Evolutionary conservation across 2,329 filamentous ascomycete genomes (phyloP).

Genomic region (Penicillium sp.): DNA sequence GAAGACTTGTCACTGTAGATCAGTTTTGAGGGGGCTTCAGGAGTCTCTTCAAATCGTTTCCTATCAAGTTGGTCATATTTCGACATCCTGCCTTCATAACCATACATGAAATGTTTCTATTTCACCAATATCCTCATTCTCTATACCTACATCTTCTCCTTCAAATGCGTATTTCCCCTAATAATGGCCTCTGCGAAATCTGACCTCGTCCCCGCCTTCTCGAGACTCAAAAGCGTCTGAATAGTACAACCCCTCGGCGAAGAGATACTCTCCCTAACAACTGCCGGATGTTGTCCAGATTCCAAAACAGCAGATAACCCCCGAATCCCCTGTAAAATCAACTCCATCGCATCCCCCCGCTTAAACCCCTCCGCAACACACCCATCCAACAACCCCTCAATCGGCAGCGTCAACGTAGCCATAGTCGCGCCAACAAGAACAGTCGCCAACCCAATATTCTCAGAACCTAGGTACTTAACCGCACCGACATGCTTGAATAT

Average conservation of each 20-base stretch:
- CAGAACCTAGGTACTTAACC: slow-evolving; percentile 51
- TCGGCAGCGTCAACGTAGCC: slow-evolving; percentile 57
- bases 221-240: slow-evolving; percentile 57
- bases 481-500: slow-evolving; percentile 54
- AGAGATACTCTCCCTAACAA: slow-evolving; percentile 60
- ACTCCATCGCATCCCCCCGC: slow-evolving; percentile 58
- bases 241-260: slow-evolving; percentile 64
- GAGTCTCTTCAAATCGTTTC: too few relatives aligned
- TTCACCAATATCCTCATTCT: not conserved
- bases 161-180: slow-evolving; percentile 29
- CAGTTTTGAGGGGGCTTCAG: too few relatives aligned
- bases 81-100: too few relatives aligned
- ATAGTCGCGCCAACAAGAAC: slow-evolving; percentile 61
- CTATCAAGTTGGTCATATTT: too few relatives aligned
- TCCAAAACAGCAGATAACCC: slow-evolving; percentile 59
- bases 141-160: slow-evolving; percentile 8
- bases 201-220: slow-evolving; percentile 57
- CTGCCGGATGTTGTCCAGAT: slow-evolving; percentile 59
- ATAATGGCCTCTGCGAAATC: slow-evolving; percentile 53
- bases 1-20: too few relatives aligned
- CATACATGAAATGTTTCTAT: too few relatives aligned
- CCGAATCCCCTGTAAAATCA: slow-evolving; percentile 60
- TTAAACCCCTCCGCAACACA: slow-evolving; percentile 63
- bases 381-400: slow-evolving; percentile 62
- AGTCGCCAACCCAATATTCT: slow-evolving; percentile 55